phyloP scores from a whole-genome alignment of 1,284 basidiomycete species.

The Schizophyllum commune region DNA sequence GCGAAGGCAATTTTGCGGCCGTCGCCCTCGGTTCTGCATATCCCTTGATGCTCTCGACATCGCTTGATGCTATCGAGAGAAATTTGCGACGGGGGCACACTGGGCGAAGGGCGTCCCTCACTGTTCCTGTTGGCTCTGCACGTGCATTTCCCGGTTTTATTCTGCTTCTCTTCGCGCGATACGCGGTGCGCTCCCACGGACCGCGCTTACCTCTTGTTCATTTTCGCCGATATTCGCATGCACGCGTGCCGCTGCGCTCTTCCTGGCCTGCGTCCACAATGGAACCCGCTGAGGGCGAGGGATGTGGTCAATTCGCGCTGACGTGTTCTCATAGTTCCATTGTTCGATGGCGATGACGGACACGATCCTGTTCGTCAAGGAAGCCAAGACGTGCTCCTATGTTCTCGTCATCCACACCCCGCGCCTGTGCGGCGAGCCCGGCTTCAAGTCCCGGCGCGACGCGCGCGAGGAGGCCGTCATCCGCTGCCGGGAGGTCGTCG shows the following conservation, averaged over 20 bases:
- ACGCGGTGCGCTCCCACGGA: not conserved
- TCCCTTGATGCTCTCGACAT: not conserved
- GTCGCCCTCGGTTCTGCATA: too few relatives aligned
- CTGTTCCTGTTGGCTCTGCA: not conserved
- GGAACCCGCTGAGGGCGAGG: too few relatives aligned
- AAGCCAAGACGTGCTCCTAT: slow-evolving; percentile 86
- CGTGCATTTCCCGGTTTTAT: not conserved
- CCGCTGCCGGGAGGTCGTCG: slow-evolving; percentile 67
- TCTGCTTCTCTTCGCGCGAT: not conserved
- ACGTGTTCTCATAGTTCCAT: slow-evolving; percentile 60
- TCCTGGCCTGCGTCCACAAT: not conserved
- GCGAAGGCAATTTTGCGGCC: slow-evolving; percentile 5
- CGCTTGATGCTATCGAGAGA: not conserved
- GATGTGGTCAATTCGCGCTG: slow-evolving; percentile 10
- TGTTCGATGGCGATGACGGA: slow-evolving; percentile 88
- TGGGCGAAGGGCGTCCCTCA: not conserved
- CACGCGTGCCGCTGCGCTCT: not conserved
- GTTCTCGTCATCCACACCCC: slow-evolving; percentile 90
- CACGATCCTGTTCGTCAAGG: slow-evolving; percentile 84
- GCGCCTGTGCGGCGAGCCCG: slow-evolving; percentile 83
- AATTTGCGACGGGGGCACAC: not conserved
- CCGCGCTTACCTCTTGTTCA: not conserved
- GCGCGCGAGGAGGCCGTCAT: slow-evolving; percentile 58
- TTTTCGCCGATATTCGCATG: not conserved
- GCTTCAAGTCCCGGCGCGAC: slow-evolving; percentile 74